A percentile compares a stretch with the other conserved stretches of the same genome.
phyloP scores from a whole-genome alignment of 176 grass and related monocot species.

The Musa itinerans region DNA sequence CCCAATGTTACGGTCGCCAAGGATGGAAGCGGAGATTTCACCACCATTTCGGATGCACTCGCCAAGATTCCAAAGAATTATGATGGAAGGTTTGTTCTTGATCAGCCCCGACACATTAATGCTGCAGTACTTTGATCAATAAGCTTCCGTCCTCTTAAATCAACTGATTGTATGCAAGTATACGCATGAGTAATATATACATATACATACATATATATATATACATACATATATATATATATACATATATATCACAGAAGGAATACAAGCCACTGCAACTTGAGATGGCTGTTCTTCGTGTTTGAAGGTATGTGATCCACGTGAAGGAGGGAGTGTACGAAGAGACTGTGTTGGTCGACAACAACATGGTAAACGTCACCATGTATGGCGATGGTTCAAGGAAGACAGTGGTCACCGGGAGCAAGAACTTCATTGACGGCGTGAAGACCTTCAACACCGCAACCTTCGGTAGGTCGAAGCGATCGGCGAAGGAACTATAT shows the following conservation, averaged over 20 bases:
- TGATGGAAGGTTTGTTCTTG: background rate
- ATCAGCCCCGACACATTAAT: too few species aligned
- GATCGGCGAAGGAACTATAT: background rate
- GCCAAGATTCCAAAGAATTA: background rate
- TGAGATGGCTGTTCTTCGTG: background rate
- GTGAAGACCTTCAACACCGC: background rate
- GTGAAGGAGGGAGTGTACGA: constrained; percentile 14
- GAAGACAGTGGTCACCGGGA: constrained; percentile 5
- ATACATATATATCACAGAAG: too few species aligned
- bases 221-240: too few species aligned
- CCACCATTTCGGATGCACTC: constrained; percentile 8
- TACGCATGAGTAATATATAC: too few species aligned
- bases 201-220: too few species aligned
- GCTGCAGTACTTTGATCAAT: too few species aligned
- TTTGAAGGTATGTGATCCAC: constrained; percentile 9
- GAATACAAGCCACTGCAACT: too few species aligned
- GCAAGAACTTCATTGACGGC: background rate
- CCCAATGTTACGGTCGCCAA: constrained; percentile 14
- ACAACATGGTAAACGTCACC: background rate
- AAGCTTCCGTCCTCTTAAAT: too few species aligned
- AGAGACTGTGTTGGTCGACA: background rate
- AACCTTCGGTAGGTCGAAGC: background rate
- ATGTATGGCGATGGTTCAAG: constrained; percentile 6
- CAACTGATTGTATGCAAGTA: too few species aligned
- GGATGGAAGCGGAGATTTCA: constrained; percentile 18